A percentile compares a stretch with the other conserved stretches of the same genome.
phyloP scores from a whole-genome alignment of 2,329 filamentous ascomycete species.

The Phialophora tarda region DNA sequence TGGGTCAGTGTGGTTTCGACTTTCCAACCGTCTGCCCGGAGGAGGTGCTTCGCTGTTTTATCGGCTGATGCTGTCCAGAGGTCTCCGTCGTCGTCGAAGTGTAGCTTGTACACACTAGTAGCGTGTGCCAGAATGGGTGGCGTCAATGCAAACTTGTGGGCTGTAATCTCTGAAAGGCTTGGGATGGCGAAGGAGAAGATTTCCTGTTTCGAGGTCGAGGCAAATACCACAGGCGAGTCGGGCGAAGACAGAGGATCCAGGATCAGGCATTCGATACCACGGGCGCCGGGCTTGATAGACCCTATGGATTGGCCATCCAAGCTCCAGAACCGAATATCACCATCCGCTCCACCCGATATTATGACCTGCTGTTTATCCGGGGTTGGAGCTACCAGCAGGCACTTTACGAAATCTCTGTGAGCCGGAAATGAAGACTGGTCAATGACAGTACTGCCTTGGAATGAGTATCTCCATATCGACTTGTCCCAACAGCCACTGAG shows the following conservation, averaged over 20 bases:
- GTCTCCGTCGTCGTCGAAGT: slow-evolving; percentile 74
- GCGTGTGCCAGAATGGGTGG: slow-evolving; percentile 76
- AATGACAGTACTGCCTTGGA: slow-evolving; percentile 68
- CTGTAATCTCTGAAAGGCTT: slow-evolving; percentile 39
- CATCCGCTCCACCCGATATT: slow-evolving; percentile 77
- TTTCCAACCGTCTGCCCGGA: slow-evolving; percentile 70
- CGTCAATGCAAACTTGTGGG: slow-evolving; percentile 61
- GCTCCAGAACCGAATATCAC: slow-evolving; percentile 85
- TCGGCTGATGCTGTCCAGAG: slow-evolving; percentile 94
- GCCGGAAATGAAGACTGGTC: slow-evolving; percentile 34
- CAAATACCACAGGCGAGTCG: slow-evolving; percentile 62
- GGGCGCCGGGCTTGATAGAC: slow-evolving; percentile 75
- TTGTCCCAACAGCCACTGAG: slow-evolving; percentile 97
- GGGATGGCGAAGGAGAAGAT: slow-evolving; percentile 69
- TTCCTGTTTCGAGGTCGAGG: slow-evolving; percentile 78
- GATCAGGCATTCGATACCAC: slow-evolving; percentile 79
- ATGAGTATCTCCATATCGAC: slow-evolving; percentile 79
- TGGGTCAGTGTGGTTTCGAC: slow-evolving; percentile 75
- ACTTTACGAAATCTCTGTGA: slow-evolving; percentile 80
- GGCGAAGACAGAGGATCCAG: slow-evolving; percentile 70
- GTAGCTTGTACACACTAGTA: slow-evolving; percentile 83
- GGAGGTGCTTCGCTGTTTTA: slow-evolving; percentile 81
- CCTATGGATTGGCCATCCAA: slow-evolving; percentile 71
- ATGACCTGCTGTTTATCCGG: slow-evolving; percentile 67
- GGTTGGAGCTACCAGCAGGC: slow-evolving; percentile 65